Evolutionary conservation across 441 rosid species (phyloP).

Genomic region (Erodium moschatum): DNA sequence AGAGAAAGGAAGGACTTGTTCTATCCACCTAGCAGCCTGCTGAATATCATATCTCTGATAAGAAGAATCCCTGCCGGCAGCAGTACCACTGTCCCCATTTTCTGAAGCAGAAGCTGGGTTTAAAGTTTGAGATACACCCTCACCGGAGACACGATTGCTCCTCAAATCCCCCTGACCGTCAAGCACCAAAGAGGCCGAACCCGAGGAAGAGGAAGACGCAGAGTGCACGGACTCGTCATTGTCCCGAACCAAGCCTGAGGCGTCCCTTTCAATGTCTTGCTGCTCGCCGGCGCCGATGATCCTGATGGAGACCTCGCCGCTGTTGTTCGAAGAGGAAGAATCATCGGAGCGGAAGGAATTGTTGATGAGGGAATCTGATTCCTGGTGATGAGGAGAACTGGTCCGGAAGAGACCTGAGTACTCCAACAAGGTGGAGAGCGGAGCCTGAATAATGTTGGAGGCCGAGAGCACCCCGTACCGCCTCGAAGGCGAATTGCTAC

Average conservation of each 20-base stretch:
- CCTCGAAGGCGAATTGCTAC: constrained; percentile 35
- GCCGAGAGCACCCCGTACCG: constrained; percentile 63
- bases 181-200: constrained; percentile 11
- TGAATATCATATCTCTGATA: constrained; percentile 74
- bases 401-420: constrained; percentile 77
- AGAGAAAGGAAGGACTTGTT: constrained; percentile 68
- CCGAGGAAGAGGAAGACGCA: constrained; percentile 14
- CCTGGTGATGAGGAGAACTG: constrained; percentile 38
- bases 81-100: constrained; percentile 33
- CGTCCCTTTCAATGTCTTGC: constrained; percentile 48
- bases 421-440: constrained; percentile 75
- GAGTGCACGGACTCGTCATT: constrained; percentile 31
- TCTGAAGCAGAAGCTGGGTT: constrained; percentile 33
- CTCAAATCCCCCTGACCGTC: constrained; percentile 37
- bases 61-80: constrained; percentile 51
- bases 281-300: constrained; percentile 64
- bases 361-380: constrained; percentile 40
- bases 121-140: constrained; percentile 34
- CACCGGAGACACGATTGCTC: constrained; percentile 37
- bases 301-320: constrained; percentile 87
- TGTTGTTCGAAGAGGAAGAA: constrained; percentile 28
- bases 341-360: constrained; percentile 32
- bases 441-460: constrained; percentile 79
- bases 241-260: constrained; percentile 42
- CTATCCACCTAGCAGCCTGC: constrained; percentile 77